Conservation (phyloP, 2,329 filamentous ascomycete species). For the Cladosporium sp. region DNA sequence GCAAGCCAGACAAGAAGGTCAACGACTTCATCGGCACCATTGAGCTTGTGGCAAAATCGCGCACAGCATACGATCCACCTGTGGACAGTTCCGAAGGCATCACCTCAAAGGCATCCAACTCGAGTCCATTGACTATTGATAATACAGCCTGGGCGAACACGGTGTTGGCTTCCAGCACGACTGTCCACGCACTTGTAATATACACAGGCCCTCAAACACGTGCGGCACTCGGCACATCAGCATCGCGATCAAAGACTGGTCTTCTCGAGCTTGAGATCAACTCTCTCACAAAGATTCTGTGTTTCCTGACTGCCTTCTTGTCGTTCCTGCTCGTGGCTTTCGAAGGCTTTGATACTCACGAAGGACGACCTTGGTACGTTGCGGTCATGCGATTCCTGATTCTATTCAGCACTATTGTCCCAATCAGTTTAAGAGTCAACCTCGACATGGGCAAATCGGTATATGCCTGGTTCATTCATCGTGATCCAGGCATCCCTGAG, state of each 20-base stretch:
- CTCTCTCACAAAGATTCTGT: constrained; percentile 92
- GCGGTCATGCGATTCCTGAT: constrained; percentile 98
- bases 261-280: constrained; percentile 96
- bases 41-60: constrained; percentile 59
- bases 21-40: constrained; percentile 93
- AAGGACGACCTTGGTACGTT: constrained; percentile 72
- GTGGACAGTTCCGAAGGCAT: constrained; percentile 2
- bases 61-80: constrained; percentile 45
- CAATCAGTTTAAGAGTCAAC: constrained; percentile 93
- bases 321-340: constrained; percentile 85
- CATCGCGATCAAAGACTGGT: constrained; percentile 89
- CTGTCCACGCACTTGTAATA: constrained; percentile 81
- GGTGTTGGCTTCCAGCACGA: constrained; percentile 87
- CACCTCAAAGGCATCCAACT: constrained; percentile 29
- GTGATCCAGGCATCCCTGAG: constrained; percentile 81
- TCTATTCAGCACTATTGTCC: constrained; percentile 97
- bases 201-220: constrained; percentile 94
- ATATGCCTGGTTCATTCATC: constrained; percentile 93
- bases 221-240: constrained; percentile 86
- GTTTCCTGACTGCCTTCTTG: constrained; percentile 76
- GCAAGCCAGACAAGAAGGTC: constrained; percentile 87
- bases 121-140: constrained; percentile 79
- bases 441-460: constrained; percentile 95
- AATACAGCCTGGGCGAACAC: constrained; percentile 99
- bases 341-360: constrained; percentile 68